Conservation (phyloP, 768 basidiomycete genomes). For the Gloeopeniophorella convolvens region DNA sequence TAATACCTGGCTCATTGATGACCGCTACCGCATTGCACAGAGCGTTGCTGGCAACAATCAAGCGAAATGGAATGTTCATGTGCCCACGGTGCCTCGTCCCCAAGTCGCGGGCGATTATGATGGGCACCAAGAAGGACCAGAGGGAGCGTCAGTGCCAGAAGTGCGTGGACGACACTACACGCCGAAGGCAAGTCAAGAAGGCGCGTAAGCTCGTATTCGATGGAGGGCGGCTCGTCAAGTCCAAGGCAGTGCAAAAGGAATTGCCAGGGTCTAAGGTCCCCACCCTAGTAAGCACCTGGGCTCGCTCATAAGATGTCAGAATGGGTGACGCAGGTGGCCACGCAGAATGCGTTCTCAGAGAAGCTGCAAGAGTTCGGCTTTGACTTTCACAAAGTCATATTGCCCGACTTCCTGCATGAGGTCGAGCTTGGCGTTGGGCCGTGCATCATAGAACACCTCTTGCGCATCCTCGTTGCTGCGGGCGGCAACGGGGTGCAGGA, state of each 20-base stretch:
- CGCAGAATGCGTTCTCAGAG: slow-evolving; percentile 30
- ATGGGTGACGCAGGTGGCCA: too few species aligned
- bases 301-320: too few species aligned
- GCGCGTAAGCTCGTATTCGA: neutral
- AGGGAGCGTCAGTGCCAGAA: neutral
- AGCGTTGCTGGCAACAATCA: too few species aligned
- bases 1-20: too few species aligned
- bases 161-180: neutral
- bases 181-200: neutral
- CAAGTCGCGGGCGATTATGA: neutral
- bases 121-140: neutral
- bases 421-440: slow-evolving; percentile 34
- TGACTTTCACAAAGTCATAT: slow-evolving; percentile 25
- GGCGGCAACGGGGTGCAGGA: neutral
- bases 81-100: too few species aligned
- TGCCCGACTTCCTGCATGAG: slow-evolving; percentile 31
- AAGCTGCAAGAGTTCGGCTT: slow-evolving; percentile 21
- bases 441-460: slow-evolving; percentile 23
- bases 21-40: too few species aligned
- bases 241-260: slow-evolving; percentile 15
- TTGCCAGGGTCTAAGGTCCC: slow-evolving; percentile 18
- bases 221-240: slow-evolving; percentile 9
- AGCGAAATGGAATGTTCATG: too few species aligned
- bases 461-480: slow-evolving; percentile 21
- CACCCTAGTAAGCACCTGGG: slow-evolving; percentile 14